phyloP scores from a whole-genome alignment of 2,329 filamentous ascomycete species.

The Pezicula rhizophila region DNA sequence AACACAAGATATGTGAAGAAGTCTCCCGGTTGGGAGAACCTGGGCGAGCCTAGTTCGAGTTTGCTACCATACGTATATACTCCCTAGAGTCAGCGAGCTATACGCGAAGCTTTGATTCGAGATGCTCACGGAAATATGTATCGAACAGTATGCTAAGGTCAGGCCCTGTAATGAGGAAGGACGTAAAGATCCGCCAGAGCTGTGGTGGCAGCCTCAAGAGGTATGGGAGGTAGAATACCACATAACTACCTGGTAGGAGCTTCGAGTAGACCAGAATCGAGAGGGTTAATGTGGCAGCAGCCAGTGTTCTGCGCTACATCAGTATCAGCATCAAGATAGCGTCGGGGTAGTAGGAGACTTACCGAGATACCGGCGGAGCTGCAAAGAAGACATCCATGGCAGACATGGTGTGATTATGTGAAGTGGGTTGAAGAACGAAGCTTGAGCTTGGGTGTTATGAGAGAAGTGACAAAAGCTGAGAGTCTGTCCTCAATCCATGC shows the following conservation, averaged over 20 bases:
- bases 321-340: constrained; percentile 36
- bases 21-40: constrained; percentile 57
- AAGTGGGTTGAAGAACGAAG: constrained; percentile 2
- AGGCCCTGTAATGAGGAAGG: constrained; percentile 30
- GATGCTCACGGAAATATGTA: constrained; percentile 56
- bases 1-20: constrained; percentile 63
- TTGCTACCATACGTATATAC: constrained; percentile 62
- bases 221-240: constrained; percentile 42
- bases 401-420: constrained; percentile 20
- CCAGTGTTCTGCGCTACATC: constrained; percentile 52
- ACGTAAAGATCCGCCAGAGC: constrained; percentile 31
- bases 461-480: background rate
- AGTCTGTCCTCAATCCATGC: background rate
- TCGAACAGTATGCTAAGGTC: constrained; percentile 52
- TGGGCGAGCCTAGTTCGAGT: constrained; percentile 54
- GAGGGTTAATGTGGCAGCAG: constrained; percentile 51
- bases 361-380: constrained; percentile 62
- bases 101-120: constrained; percentile 8
- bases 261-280: constrained; percentile 53
- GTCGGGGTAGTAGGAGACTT: constrained; percentile 24
- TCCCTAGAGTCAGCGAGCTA: constrained; percentile 25
- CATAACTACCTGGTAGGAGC: constrained; percentile 40
- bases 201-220: constrained; percentile 44
- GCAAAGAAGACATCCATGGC: constrained; percentile 58
- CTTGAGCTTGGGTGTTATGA: constrained; percentile 1